Conservation (phyloP, 2,329 filamentous ascomycete species). For the Hypocreales sp. region DNA sequence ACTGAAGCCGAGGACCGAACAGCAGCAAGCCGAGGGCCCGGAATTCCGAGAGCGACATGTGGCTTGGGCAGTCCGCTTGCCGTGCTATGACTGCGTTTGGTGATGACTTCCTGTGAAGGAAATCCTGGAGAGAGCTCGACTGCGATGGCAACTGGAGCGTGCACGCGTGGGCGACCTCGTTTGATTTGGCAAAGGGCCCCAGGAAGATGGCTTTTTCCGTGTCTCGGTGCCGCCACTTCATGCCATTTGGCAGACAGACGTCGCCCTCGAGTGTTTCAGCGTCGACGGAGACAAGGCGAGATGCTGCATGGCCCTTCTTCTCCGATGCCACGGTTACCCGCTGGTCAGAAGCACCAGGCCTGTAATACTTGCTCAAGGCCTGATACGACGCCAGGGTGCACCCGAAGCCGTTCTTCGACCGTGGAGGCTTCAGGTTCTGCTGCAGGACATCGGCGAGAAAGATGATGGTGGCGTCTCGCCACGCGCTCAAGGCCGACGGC, state of each 20-base stretch:
- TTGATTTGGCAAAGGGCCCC: too few relatives aligned
- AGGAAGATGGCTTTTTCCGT: neutral
- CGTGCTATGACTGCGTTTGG: slow-evolving; percentile 36
- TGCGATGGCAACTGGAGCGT: neutral
- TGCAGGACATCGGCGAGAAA: slow-evolving; percentile 22
- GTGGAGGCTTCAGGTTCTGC: too few relatives aligned
- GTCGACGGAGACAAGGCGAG: too few relatives aligned
- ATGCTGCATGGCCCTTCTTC: neutral
- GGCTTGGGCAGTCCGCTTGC: slow-evolving; percentile 27
- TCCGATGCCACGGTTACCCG: neutral
- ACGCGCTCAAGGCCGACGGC: slow-evolving; percentile 23
- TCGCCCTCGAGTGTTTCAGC: too few relatives aligned
- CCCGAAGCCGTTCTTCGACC: too few relatives aligned
- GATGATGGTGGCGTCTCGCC: slow-evolving; percentile 30
- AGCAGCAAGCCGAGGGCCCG: slow-evolving; percentile 32
- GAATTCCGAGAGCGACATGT: slow-evolving; percentile 37
- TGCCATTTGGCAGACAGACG: neutral
- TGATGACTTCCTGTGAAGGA: neutral
- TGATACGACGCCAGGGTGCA: too few relatives aligned
- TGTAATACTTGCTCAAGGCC: too few relatives aligned
- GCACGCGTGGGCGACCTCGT: neutral
- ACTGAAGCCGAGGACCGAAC: slow-evolving; percentile 32
- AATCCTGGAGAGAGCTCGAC: neutral
- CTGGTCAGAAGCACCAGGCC: too few relatives aligned
- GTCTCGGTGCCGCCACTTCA: neutral